phyloP scores from a whole-genome alignment of 2,329 filamentous ascomycete genomes.

The Colletotrichum filicis region DNA sequence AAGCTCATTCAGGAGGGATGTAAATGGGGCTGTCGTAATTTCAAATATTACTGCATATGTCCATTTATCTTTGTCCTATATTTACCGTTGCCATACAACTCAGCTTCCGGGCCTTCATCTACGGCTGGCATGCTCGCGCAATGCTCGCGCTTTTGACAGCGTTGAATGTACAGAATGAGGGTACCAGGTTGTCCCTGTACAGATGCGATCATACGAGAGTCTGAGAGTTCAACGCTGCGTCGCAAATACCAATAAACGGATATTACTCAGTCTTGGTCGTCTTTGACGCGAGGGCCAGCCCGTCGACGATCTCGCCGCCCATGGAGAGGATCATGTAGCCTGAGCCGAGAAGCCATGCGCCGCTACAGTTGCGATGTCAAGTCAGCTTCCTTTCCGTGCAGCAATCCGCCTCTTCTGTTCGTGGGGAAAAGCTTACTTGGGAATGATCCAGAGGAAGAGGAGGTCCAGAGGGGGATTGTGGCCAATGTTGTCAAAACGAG shows the following conservation, averaged over 20 bases:
- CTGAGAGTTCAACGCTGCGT: background rate
- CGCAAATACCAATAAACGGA: too few species aligned
- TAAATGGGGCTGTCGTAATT: background rate
- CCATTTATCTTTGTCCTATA: background rate
- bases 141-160: too few species aligned
- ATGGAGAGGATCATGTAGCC: constrained; percentile 62
- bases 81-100: background rate
- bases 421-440: constrained; percentile 58
- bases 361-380: constrained; percentile 47
- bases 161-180: background rate
- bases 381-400: background rate
- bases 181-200: fast-evolving
- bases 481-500: constrained; percentile 66
- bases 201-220: too few species aligned
- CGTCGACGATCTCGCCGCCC: constrained; percentile 60
- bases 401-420: too few species aligned
- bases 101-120: too few species aligned
- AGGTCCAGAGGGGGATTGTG: constrained; percentile 61
- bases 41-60: background rate
- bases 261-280: constrained; percentile 53
- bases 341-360: constrained; percentile 65
- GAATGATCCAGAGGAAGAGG: constrained; percentile 66
- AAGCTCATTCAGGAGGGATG: background rate
- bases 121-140: too few species aligned
- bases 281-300: constrained; percentile 51